Evolutionary conservation across 1,284 basidiomycete genomes (phyloP), one percentile per base, ranked within the genome.

Genomic region (Stereum hirsutum): DNA sequence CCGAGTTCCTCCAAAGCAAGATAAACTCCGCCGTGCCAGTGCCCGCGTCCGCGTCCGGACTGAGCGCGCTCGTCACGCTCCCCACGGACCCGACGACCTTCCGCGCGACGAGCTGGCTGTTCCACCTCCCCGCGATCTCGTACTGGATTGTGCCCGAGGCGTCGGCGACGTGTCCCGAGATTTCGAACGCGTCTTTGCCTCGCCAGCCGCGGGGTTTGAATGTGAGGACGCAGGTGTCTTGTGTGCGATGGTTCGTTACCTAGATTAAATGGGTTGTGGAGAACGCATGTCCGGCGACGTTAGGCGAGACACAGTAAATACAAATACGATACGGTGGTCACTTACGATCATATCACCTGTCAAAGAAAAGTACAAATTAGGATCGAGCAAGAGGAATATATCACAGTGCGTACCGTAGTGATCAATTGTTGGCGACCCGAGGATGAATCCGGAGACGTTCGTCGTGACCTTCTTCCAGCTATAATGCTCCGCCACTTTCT

Each of bases 201-300:
- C 92, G 70, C 94, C 95, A 98, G 6, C 91, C 90, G 47, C 94
- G 75, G 1, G 94, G 94, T 65, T 97, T 97, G 74, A 99, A 98
- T 1, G 91, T 94, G 20, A 98, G 66, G 0, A 87, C 71, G 54
- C 92, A 97, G 35, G 75, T 78, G 54, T 98, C 94, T n/a, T 81
- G 78, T 0, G 94, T 98, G 7, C 89, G 80, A 58, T 98, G 94
- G 56, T 98, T 98, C 26, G 81, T 85, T 44, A 95, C 69, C 80
- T 89, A 58, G 38, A 51, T 10, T 8, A 21, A 6, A 42, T 24
- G 12, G 17, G 11, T 20, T 31, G 15, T 6, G 42, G 41, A 37
- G 14, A 42, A 38, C 23, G 4, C 8, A 8, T 6, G 19, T 43
- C 25, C 20, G n/a, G 15, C 23, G 7, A 8, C 6, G 19, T 43